phyloP scores from a whole-genome alignment of 768 basidiomycete genomes.

The Rhodosporidiobolus odoratus region DNA sequence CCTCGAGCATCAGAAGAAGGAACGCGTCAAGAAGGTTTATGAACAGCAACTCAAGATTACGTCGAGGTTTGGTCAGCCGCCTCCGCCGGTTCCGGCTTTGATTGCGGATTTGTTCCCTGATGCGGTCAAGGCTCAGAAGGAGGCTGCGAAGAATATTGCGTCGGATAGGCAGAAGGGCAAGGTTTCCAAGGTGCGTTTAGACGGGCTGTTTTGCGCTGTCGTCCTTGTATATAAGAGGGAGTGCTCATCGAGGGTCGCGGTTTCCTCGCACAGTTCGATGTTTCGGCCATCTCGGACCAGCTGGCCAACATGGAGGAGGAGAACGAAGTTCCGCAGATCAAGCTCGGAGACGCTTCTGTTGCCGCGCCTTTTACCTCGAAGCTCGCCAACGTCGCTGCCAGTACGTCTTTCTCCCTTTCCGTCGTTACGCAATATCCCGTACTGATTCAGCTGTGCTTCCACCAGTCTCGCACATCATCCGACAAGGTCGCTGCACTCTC shows the following conservation, averaged over 20 bases:
- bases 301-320: conserved; percentile 91
- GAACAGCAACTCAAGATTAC: conserved; percentile 90
- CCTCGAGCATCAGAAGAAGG: conserved; percentile 80
- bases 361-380: conserved; percentile 99
- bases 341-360: conserved; percentile 97
- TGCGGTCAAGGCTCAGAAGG: conserved; percentile 80
- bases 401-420: conserved; percentile 54
- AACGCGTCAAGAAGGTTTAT: conserved; percentile 92
- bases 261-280: conserved; percentile 58
- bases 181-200: conserved; percentile 73
- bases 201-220: too few species aligned
- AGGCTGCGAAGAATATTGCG: conserved; percentile 62
- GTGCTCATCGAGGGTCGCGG: too few species aligned
- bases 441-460: background rate
- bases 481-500: conserved; percentile 95
- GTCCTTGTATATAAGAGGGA: too few species aligned
- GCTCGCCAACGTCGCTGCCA: conserved; percentile 90
- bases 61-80: conserved; percentile 81
- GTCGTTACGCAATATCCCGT: background rate
- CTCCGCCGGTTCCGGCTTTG: conserved; percentile 83
- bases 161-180: conserved; percentile 73
- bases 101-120: conserved; percentile 85
- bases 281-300: conserved; percentile 71
- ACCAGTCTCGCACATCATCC: conserved; percentile 91
- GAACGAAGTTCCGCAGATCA: conserved; percentile 89